Evolutionary conservation across 2,329 filamentous ascomycete species (phyloP).

Genomic region (Blastomyces percursus): DNA sequence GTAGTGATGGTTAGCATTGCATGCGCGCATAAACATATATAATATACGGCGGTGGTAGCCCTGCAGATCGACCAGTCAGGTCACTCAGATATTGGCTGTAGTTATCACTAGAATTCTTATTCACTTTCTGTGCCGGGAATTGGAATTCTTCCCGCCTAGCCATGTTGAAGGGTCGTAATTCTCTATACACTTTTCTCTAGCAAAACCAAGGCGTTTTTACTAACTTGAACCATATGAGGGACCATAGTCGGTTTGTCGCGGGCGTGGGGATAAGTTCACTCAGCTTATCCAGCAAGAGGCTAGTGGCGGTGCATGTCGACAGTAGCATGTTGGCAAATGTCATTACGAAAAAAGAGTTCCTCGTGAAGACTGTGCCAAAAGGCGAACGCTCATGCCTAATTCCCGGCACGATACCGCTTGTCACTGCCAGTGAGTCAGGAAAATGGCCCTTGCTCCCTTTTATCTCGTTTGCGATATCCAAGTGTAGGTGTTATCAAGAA

Average conservation of each 20-base stretch:
- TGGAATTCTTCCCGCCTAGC: background rate
- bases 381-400: background rate
- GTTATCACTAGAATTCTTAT: background rate
- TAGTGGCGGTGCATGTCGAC: background rate
- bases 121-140: background rate
- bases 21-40: background rate
- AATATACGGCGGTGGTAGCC: background rate
- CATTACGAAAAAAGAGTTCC: background rate
- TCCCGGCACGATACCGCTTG: background rate
- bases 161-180: background rate
- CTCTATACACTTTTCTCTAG: no score
- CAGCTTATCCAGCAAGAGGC: background rate
- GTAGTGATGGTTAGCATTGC: background rate
- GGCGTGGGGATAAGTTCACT: background rate
- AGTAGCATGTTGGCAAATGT: background rate
- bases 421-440: background rate
- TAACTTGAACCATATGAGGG: background rate
- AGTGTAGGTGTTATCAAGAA: background rate
- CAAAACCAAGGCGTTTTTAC: background rate
- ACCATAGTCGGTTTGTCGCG: background rate
- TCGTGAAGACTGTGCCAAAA: background rate
- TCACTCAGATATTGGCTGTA: background rate
- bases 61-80: background rate
- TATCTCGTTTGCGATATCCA: background rate
- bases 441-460: background rate